Evolutionary conservation across 2,329 filamentous ascomycete genomes (phyloP).

Genomic region (Epichloe brachyelytri): DNA sequence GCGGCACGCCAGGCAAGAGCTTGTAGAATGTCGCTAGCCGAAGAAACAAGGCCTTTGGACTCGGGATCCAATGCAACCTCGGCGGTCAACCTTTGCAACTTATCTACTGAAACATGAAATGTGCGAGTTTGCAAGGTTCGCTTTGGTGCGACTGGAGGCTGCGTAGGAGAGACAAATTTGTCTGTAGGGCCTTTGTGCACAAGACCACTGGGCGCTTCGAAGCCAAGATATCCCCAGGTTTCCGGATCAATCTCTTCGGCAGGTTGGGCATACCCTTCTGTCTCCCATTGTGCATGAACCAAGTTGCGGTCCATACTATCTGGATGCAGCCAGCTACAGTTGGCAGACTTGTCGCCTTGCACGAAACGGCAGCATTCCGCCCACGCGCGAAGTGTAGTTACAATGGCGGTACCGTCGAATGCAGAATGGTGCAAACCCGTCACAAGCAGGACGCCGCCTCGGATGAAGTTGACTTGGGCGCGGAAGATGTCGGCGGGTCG

Average conservation of each 20-base stretch:
- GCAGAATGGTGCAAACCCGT: constrained; percentile 14
- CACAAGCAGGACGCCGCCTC: constrained; percentile 18
- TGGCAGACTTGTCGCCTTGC: constrained; percentile 13
- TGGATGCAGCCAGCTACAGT: constrained; percentile 15
- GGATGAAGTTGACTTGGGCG: constrained; percentile 19
- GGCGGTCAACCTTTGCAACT: constrained; percentile 16
- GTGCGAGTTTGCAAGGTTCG: constrained; percentile 11
- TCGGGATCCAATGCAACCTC: constrained; percentile 14
- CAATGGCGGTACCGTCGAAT: constrained; percentile 17
- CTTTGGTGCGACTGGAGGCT: not conserved
- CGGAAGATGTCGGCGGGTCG: constrained; percentile 17
- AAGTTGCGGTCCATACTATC: constrained; percentile 19
- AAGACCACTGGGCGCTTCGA: constrained; percentile 2
- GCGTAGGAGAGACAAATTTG: constrained; percentile 4
- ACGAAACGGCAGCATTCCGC: constrained; percentile 18
- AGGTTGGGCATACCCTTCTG: constrained; percentile 10
- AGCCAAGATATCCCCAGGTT: constrained; percentile 16
- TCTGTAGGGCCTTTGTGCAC: not conserved
- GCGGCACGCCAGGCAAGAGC: constrained; percentile 27
- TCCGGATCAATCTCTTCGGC: constrained; percentile 14
- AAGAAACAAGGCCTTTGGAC: constrained; percentile 14
- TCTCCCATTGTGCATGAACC: not conserved
- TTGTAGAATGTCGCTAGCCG: constrained; percentile 25
- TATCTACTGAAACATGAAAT: constrained; percentile 20
- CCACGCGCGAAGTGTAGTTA: constrained; percentile 17